A percentile compares a stretch with the other conserved stretches of the same genome.
Evolutionary conservation across 208 protist genomes (phyloP).

Genomic region (Willaertia magna): DNA sequence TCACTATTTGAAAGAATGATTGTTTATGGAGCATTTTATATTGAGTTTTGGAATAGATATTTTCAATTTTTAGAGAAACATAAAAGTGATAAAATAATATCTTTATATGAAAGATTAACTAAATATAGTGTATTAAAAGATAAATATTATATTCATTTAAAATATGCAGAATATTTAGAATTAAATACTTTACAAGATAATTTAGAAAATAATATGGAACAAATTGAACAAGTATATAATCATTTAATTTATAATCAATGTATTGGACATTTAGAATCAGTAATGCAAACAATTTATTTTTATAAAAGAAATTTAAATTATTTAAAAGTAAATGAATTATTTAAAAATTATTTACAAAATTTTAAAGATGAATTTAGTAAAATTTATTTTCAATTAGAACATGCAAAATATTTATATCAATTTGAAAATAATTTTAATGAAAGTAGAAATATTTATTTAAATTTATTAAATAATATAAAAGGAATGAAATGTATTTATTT

Average conservation of each 20-base stretch:
- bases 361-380: neutral
- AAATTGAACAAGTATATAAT: neutral
- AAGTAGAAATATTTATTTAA: neutral
- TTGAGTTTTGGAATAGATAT: conserved; percentile 9
- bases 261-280: neutral
- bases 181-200: too few species aligned
- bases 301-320: neutral
- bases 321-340: neutral
- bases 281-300: neutral
- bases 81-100: neutral
- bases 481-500: too few species aligned
- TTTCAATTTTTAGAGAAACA: neutral
- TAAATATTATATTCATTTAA: neutral
- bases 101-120: neutral
- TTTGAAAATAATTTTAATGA: neutral
- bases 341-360: neutral
- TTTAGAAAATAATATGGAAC: neutral
- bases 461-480: too few species aligned
- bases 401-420: neutral
- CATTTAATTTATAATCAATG: neutral
- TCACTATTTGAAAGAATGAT: neutral
- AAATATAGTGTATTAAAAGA: neutral
- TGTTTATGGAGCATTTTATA: neutral
- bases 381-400: neutral
- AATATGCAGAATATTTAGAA: neutral